Evolutionary conservation across 495 filamentous ascomycete species (phyloP).

Genomic region (Tuber borchii): DNA sequence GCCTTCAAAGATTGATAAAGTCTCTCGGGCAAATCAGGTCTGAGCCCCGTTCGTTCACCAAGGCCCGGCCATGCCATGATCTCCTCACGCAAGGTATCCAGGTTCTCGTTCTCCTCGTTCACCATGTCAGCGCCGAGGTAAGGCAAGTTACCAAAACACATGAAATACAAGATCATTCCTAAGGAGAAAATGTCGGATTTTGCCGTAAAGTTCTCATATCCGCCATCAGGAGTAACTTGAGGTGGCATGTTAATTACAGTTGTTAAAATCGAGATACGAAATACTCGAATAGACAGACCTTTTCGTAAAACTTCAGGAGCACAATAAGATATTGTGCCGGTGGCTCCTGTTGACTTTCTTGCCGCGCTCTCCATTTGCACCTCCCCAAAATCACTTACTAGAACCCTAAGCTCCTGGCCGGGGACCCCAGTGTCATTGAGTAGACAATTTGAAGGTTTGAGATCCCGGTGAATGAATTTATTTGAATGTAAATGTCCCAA

Average conservation of each 20-base stretch:
- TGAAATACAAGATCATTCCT: constrained; percentile 96
- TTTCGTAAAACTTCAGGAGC: constrained; percentile 83
- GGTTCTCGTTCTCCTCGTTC: constrained; percentile 86
- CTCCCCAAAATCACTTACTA: constrained; percentile 97
- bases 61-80: constrained; percentile 84
- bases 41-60: constrained; percentile 61
- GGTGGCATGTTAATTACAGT: constrained; percentile 41
- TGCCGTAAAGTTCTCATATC: constrained; percentile 82
- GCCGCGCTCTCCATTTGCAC: constrained; percentile 73
- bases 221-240: constrained; percentile 55
- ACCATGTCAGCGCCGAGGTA: constrained; percentile 74
- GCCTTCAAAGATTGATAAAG: constrained; percentile 77
- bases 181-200: constrained; percentile 96
- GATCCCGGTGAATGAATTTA: constrained; percentile 90
- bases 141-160: constrained; percentile 87
- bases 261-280: neutral
- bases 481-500: constrained; percentile 85
- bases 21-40: constrained; percentile 77
- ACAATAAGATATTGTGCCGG: constrained; percentile 95
- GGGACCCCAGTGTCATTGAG: constrained; percentile 47
- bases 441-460: constrained; percentile 96
- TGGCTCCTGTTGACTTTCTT: constrained; percentile 83
- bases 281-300: constrained; percentile 32
- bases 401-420: constrained; percentile 56
- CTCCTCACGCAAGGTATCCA: constrained; percentile 80